Percentiles rank a stretch among this genome's conserved stretches.
These are phyloP conservation scores for Tylopilus sp. DNA, from an alignment of 768 basidiomycete genomes.

Conservation along the genomic window DNA sequence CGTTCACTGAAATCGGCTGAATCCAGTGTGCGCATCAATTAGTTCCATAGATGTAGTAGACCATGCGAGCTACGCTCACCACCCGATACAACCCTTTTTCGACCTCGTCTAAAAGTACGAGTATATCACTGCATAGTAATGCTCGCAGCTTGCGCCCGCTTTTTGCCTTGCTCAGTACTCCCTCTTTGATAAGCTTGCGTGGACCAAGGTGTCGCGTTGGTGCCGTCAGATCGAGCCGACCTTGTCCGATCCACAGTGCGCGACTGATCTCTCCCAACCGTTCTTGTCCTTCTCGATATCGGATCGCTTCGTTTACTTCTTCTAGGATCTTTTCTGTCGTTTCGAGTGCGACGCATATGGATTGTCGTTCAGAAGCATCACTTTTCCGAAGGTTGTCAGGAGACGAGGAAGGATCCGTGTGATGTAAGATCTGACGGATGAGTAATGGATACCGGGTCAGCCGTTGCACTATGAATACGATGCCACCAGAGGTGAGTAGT, in stretches of 20 bases:
- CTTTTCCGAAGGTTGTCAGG: neutral
- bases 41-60: neutral
- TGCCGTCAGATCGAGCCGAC: constrained; percentile 85
- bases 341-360: constrained; percentile 52
- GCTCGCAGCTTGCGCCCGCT: constrained; percentile 74
- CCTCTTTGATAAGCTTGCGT: constrained; percentile 79
- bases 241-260: constrained; percentile 84
- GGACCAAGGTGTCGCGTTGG: constrained; percentile 82
- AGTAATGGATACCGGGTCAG: constrained; percentile 92
- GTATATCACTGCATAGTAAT: constrained; percentile 86
- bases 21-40: neutral
- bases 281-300: constrained; percentile 77
- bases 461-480: constrained; percentile 73
- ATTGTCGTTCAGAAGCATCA: constrained; percentile 47
- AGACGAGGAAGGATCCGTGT: constrained; percentile 51
- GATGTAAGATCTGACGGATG: constrained; percentile 79
- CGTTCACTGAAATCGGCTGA: constrained; percentile 73
- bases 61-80: constrained; percentile 43
- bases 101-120: constrained; percentile 77
- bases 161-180: constrained; percentile 73
- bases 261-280: constrained; percentile 73
- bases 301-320: constrained; percentile 85
- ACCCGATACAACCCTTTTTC: constrained; percentile 76
- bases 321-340: constrained; percentile 71
- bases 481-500: neutral